These are phyloP conservation scores for Saposhnikovia divaricata DNA, from an alignment of 129 eudicot genomes.

Conservation along the genomic window DNA sequence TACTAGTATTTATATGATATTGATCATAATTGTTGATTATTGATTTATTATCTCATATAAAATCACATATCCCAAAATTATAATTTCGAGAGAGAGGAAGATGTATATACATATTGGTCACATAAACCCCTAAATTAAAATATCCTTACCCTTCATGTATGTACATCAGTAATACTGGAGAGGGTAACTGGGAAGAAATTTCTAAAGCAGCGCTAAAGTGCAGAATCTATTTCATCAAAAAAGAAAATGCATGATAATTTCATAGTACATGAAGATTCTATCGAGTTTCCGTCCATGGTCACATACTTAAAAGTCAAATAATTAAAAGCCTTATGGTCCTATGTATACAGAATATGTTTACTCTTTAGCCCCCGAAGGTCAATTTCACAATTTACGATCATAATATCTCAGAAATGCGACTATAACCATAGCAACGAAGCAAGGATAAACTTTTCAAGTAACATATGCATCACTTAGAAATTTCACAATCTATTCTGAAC, in stretches of 20 bases:
- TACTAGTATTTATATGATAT: neutral
- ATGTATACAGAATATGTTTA: neutral
- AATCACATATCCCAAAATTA: neutral
- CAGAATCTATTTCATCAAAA: neutral
- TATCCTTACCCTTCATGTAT: neutral
- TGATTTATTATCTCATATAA: neutral
- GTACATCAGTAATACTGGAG: neutral
- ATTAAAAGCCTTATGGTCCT: neutral
- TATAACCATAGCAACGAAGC: neutral
- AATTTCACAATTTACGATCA: neutral
- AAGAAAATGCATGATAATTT: neutral
- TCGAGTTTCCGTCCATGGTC: neutral
- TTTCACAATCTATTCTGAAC: neutral
- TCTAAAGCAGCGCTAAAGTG: neutral
- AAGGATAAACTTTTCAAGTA: neutral
- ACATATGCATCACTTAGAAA: neutral
- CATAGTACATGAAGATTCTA: neutral
- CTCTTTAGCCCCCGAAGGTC: neutral
- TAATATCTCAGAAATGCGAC: neutral
- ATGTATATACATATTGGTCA: neutral
- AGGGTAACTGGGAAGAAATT: neutral
- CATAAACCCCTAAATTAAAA: neutral
- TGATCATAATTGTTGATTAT: neutral
- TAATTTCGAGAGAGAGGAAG: neutral
- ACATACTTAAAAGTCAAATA: neutral